Evolutionary conservation across 495 filamentous ascomycete species (phyloP), one percentile per base, ranked within the genome.

Genomic region (Penicillium diatomitis): DNA sequence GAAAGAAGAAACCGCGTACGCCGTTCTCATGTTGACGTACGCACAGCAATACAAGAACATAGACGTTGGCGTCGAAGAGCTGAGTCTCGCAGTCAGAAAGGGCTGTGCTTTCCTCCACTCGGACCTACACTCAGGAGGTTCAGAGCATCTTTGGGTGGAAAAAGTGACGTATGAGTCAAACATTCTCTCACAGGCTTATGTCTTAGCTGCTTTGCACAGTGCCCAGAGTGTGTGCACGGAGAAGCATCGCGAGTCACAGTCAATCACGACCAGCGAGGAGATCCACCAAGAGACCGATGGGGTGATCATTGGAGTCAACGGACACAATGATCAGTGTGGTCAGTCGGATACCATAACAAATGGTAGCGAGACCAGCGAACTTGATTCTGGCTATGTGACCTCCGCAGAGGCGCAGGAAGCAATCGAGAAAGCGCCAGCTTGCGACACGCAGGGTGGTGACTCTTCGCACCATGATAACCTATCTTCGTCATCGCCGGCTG

Each of bases 161-260:
- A 74, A 74, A 45, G 63, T 68, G 32, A 59, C 55, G 4, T 74
- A 69, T 46, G 46, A 47, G 20, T 70, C 60, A 3, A 11, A 42
- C 2, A 38, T 65, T 3, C 51, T 74, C 3, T 48, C 54, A 0
- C 29, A 66, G 36, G 51, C 60, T 3, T 74, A 73, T 44, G 57
- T 47, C 31, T 44, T 70, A 5, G 57, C 68, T 20, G 46, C 46
- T 27, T 29, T 41, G 20, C 27, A 41, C 27, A 41, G 8, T 29
- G 39, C 39, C 8, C 4, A 4, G 12, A 6, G 5, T 29, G n/a
- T 41, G 39, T 9, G 5, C n/a, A 9, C 27, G n/a, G 39, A 41
- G 20, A 12, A 4, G n/a, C 20, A 29, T 7, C 9, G 11, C 11
- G 39, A 41, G 12, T 9, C 39, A 8, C 39, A 9, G 30, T 3